These are phyloP conservation scores for Trichothecium roseum DNA, from an alignment of 2,329 filamentous ascomycete genomes.

Conservation along the genomic window DNA sequence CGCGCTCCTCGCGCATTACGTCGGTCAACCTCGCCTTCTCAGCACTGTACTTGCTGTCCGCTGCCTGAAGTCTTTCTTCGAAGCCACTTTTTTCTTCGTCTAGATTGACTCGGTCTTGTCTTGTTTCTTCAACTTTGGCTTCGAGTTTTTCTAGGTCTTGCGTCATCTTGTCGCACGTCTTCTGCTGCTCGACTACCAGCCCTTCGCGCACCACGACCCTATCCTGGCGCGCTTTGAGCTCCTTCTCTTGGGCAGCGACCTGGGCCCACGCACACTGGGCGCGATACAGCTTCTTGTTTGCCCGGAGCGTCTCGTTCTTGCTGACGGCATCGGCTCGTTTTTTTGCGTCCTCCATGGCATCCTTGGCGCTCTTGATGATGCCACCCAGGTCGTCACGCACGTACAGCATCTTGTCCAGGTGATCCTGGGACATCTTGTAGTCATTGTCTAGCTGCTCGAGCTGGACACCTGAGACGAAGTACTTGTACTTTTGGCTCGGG, in stretches of 20 bases:
- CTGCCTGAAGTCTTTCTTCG: constrained; percentile 29
- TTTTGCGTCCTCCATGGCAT: constrained; percentile 46
- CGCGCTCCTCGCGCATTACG: constrained; percentile 53
- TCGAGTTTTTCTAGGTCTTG: constrained; percentile 35
- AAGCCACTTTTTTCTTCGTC: constrained; percentile 35
- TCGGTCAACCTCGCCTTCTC: constrained; percentile 42
- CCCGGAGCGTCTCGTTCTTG: constrained; percentile 54
- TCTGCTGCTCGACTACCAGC: constrained; percentile 16
- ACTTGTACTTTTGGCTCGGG: constrained; percentile 82
- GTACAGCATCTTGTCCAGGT: constrained; percentile 53
- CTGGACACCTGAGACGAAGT: constrained; percentile 91
- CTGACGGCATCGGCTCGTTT: constrained; percentile 55
- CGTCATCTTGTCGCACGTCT: constrained; percentile 31
- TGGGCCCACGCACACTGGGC: constrained; percentile 79
- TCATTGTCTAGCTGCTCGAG: constrained; percentile 87
- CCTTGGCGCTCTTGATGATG: constrained; percentile 23
- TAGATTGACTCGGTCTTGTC: constrained; percentile 28
- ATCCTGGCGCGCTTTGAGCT: constrained; percentile 24
- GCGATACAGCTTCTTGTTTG: constrained; percentile 46
- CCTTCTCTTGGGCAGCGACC: constrained; percentile 63
- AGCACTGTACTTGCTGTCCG: constrained; percentile 41
- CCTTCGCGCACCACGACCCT: constrained; percentile 15
- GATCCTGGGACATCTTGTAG: constrained; percentile 74
- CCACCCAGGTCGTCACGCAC: constrained; percentile 24
- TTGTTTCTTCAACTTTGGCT: constrained; percentile 28